phyloP scores from a whole-genome alignment of 2,329 filamentous ascomycete species.

The Fusarium marasasianum region DNA sequence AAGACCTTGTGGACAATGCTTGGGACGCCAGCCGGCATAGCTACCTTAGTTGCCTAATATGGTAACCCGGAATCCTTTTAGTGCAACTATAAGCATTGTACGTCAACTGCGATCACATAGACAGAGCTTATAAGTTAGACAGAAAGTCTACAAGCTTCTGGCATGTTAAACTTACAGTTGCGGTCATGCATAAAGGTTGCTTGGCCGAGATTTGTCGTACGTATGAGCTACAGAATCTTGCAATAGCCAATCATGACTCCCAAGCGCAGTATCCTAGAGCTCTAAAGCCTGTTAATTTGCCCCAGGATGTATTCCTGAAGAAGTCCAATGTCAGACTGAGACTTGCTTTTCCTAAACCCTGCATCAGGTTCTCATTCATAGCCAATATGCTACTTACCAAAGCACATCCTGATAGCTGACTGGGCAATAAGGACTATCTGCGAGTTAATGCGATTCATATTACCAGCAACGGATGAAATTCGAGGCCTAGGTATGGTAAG shows the following conservation, averaged over 20 bases:
- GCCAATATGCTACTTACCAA: neutral
- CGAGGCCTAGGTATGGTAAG: neutral
- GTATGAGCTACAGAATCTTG: neutral
- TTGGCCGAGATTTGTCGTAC: neutral
- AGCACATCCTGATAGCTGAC: neutral
- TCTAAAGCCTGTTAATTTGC: neutral
- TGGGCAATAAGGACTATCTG: neutral
- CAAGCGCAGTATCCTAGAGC: neutral
- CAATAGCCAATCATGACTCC: neutral
- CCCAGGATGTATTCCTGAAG: neutral
- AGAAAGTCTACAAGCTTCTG: slow-evolving; percentile 14
- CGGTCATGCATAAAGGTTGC: neutral
- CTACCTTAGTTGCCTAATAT: slow-evolving; percentile 14
- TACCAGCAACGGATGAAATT: neutral
- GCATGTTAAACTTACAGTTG: neutral
- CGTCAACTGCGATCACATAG: no score
- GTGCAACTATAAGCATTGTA: neutral
- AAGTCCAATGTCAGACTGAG: neutral
- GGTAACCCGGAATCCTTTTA: slow-evolving; percentile 26
- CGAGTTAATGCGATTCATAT: neutral
- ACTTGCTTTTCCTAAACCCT: neutral
- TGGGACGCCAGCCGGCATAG: neutral
- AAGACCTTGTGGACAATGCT: neutral
- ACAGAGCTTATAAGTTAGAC: neutral
- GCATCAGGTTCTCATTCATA: neutral